A percentile compares a stretch with the other conserved stretches of the same genome.
Evolutionary conservation across 768 basidiomycete species (phyloP).

Genomic region (Gymnopilus dilepis): DNA sequence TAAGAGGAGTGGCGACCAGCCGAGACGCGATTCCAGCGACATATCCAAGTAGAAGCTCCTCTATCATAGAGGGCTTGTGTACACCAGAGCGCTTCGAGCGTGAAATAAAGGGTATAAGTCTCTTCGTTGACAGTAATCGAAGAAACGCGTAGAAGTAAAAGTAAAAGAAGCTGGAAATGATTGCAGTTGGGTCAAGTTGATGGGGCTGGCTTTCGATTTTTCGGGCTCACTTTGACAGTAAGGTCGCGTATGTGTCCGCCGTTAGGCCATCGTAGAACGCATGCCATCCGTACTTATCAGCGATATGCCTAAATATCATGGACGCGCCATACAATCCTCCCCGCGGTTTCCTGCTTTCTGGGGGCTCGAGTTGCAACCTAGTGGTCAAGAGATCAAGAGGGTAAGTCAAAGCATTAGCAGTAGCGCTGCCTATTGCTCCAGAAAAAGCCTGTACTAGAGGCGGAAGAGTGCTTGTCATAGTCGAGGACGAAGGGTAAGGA

Average conservation of each 20-base stretch:
- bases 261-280: slow-evolving; percentile 57
- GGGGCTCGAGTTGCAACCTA: slow-evolving; percentile 47
- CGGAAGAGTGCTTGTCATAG: slow-evolving; percentile 63
- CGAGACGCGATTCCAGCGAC: slow-evolving; percentile 61
- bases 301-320: slow-evolving; percentile 43
- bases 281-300: slow-evolving; percentile 44
- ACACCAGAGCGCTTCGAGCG: slow-evolving; percentile 15
- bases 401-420: slow-evolving; percentile 58
- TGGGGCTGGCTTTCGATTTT: too few species aligned
- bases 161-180: slow-evolving; percentile 57
- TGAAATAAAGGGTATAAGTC: slow-evolving; percentile 25
- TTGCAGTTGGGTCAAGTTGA: not conserved
- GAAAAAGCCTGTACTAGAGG: slow-evolving; percentile 64
- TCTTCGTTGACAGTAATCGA: slow-evolving; percentile 42
- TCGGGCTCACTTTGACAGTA: slow-evolving; percentile 53
- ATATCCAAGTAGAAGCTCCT: slow-evolving; percentile 62
- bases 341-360: slow-evolving; percentile 26
- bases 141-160: slow-evolving; percentile 64
- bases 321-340: slow-evolving; percentile 37
- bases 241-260: slow-evolving; percentile 57
- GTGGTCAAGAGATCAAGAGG: slow-evolving; percentile 66
- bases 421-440: slow-evolving; percentile 59
- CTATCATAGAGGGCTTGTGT: slow-evolving; percentile 43
- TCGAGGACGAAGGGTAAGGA: not conserved
- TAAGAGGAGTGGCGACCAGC: slow-evolving; percentile 58